Base-by-base conservation (phyloP, 148 eudicot genomes). In the Chenopodium album region DNA sequence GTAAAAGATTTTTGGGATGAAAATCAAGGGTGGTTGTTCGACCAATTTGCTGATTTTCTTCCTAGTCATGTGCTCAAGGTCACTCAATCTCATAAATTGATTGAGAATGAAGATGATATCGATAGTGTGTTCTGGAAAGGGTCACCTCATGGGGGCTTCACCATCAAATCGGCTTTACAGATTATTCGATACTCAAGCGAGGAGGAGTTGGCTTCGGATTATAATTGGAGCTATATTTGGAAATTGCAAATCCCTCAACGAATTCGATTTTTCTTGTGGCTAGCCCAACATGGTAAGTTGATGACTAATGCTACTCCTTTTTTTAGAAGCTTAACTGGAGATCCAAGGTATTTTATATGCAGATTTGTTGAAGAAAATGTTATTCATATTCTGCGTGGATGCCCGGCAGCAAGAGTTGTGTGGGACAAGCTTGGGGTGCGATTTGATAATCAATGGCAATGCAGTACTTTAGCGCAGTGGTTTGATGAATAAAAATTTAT, bases 201-300 rank as follows among this genome's bases (percentile, higher is more conserved):
- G 0, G 2, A 12, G 3, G 17, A 3, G 3, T 2, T 4, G 41
- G 1, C 0, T 9, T 2, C 2, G 16, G 4, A 0, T 54, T 0
- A 0, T 13, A 12, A 12, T 1, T 54, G 60, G 60, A 13, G 16
- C 0, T 54, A 12, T 2, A 54, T 54, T 3, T 54, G 60, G 60
- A 54, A 54, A 54, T 54, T 54, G 0, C 19, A 16, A 16, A 22
- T 12, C 3, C 60, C 60, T 0, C 22, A 14, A 54, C 4, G 22
- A 0, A 54, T 54, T 0, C 4, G 60, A 0, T 54, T 54, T 1
- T 54, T 16, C 3, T 0, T 54, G 0, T 54, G 60, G 60, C 16
- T 16, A 0, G 20, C 19, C 0, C 16, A 10, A 0, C 60, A 54
- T 3, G 60, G 3, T 0, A 54, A 12, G 16, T 2, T 54, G 5